Conservation (phyloP, 306 rosid species). For the Vigna radiata region DNA sequence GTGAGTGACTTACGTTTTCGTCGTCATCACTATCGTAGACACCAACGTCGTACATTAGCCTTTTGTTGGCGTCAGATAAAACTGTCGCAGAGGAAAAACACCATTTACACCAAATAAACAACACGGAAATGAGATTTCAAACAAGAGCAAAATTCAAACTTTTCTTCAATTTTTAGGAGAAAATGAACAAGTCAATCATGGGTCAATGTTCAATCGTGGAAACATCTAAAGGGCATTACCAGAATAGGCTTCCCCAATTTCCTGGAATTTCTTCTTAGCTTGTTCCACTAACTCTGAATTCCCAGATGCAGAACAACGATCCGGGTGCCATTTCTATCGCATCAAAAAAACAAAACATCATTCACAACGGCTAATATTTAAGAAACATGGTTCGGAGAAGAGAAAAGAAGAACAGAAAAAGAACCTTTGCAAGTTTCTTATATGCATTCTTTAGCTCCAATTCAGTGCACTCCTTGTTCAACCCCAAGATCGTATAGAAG, state of each 20-base stretch:
- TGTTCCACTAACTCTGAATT: slow-evolving; percentile 82
- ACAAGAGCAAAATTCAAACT: slow-evolving; percentile 14
- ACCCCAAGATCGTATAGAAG: slow-evolving; percentile 73
- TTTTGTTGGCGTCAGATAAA: slow-evolving; percentile 81
- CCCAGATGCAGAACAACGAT: slow-evolving; percentile 89
- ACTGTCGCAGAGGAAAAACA: slow-evolving; percentile 52
- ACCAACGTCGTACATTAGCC: slow-evolving; percentile 92
- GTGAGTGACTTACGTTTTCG: slow-evolving; percentile 59
- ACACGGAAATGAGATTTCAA: background rate
- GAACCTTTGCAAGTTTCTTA: slow-evolving; percentile 85
- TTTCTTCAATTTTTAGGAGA: slow-evolving; percentile 18
- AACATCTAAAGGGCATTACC: slow-evolving; percentile 54
- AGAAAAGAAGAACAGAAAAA: background rate
- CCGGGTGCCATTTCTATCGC: slow-evolving; percentile 97
- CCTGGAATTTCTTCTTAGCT: slow-evolving; percentile 89
- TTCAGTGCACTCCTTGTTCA: slow-evolving; percentile 83
- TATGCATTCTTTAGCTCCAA: slow-evolving; percentile 79
- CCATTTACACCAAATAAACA: background rate
- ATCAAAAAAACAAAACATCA: slow-evolving; percentile 44
- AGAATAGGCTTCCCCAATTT: slow-evolving; percentile 90
- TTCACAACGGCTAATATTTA: background rate
- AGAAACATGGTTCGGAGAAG: background rate
- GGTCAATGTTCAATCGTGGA: slow-evolving; percentile 24
- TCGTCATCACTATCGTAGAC: slow-evolving; percentile 90
- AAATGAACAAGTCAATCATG: slow-evolving; percentile 1